Evolutionary conservation across 2,329 filamentous ascomycete species (phyloP).

Genomic region (Apiospora pterosperma): DNA sequence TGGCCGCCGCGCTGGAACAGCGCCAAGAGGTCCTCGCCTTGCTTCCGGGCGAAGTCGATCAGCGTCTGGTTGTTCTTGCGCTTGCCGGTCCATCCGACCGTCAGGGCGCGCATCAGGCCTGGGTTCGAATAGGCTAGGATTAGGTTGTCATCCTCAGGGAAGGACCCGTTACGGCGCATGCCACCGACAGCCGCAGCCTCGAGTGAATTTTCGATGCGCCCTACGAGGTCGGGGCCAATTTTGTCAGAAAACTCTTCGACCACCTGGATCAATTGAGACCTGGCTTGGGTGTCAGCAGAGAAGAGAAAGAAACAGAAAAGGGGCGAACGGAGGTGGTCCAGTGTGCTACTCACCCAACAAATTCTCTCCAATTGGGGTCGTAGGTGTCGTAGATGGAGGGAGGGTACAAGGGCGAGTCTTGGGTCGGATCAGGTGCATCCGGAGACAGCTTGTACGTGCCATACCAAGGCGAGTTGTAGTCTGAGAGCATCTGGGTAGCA

Average conservation of each 20-base stretch:
- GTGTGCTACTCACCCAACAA: slow-evolving; percentile 23
- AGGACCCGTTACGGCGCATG: slow-evolving; percentile 38
- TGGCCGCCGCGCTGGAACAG: slow-evolving; percentile 23
- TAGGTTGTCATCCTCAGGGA: slow-evolving; percentile 34
- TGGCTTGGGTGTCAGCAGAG: slow-evolving; percentile 2
- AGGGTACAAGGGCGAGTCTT: slow-evolving; percentile 28
- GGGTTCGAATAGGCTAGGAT: slow-evolving; percentile 39
- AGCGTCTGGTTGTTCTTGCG: slow-evolving; percentile 33
- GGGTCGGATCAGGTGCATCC: slow-evolving; percentile 34
- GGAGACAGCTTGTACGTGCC: slow-evolving; percentile 38
- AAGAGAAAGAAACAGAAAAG: neutral
- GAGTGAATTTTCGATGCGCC: slow-evolving; percentile 32
- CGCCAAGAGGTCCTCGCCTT: slow-evolving; percentile 25
- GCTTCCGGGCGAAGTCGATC: slow-evolving; percentile 32
- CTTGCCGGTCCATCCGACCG: slow-evolving; percentile 37
- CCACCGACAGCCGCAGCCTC: slow-evolving; percentile 33
- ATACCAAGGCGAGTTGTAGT: slow-evolving; percentile 37
- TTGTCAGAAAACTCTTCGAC: slow-evolving; percentile 31
- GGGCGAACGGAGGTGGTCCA: neutral
- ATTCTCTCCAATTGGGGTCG: slow-evolving; percentile 35
- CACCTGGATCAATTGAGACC: slow-evolving; percentile 31
- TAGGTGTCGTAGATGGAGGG: slow-evolving; percentile 28
- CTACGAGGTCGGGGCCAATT: slow-evolving; percentile 26
- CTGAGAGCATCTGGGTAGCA: slow-evolving; percentile 30
- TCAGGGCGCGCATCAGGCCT: slow-evolving; percentile 34